Evolutionary conservation across 768 basidiomycete genomes (phyloP).

Genomic region (Calocybe indica): DNA sequence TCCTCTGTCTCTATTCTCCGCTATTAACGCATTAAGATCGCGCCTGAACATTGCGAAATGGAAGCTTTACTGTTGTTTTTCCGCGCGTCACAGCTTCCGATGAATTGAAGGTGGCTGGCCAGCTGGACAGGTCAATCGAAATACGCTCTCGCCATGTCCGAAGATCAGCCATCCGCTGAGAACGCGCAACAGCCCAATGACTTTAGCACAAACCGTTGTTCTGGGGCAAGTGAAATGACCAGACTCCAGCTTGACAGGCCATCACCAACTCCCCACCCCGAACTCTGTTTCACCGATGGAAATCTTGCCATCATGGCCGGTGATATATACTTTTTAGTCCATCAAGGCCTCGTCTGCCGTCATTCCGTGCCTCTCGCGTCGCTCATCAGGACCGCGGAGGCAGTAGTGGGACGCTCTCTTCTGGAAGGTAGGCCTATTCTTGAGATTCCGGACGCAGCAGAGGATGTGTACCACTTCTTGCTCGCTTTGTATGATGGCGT

Average conservation of each 20-base stretch:
- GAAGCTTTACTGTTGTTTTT: no score
- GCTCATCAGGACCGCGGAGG: slow-evolving; percentile 28
- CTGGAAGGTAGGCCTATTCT: slow-evolving; percentile 58
- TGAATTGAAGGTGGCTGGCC: no score
- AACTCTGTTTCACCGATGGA: slow-evolving; percentile 63
- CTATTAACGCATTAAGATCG: no score
- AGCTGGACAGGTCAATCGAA: no score
- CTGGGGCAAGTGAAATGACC: slow-evolving; percentile 9
- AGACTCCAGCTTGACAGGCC: slow-evolving; percentile 7
- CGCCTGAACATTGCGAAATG: no score
- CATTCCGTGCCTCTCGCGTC: slow-evolving; percentile 51
- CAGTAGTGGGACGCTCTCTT: slow-evolving; percentile 11
- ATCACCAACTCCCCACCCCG: slow-evolving; percentile 35
- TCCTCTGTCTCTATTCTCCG: no score
- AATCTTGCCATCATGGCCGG: slow-evolving; percentile 60
- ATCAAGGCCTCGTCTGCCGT: slow-evolving; percentile 56
- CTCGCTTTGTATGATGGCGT: slow-evolving; percentile 66
- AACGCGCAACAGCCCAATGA: slow-evolving; percentile 22
- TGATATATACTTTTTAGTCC: slow-evolving; percentile 60
- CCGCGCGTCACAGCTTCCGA: no score
- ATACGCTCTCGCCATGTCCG: background rate
- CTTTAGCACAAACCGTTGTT: slow-evolving; percentile 43
- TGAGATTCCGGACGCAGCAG: slow-evolving; percentile 45
- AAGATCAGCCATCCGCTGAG: slow-evolving; percentile 5
- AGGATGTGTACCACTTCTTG: slow-evolving; percentile 54